phyloP scores from a whole-genome alignment of 2,329 filamentous ascomycete genomes.

The Monosporascus sp. region DNA sequence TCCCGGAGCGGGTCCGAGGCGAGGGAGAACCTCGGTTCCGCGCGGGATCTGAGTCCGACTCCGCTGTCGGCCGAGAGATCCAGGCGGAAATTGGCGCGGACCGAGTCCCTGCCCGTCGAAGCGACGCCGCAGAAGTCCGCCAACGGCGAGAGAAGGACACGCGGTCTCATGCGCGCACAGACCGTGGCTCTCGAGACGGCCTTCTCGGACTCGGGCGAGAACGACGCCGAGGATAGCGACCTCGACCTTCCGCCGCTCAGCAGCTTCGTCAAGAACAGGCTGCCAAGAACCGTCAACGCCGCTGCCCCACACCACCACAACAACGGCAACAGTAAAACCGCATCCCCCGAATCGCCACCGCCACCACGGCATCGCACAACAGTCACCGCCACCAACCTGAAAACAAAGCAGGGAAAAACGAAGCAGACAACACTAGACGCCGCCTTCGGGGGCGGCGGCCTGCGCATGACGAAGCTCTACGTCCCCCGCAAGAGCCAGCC shows the following conservation, averaged over 20 bases:
- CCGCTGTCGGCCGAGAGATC: conserved; percentile 11
- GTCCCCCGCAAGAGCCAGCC: conserved; percentile 30
- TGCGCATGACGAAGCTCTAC: conserved; percentile 32
- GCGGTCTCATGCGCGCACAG: conserved; percentile 14
- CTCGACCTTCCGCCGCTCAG: conserved; percentile 21
- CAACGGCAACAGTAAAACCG: not conserved
- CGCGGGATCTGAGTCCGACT: conserved; percentile 10
- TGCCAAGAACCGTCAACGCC: not conserved
- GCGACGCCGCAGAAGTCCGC: conserved; percentile 4
- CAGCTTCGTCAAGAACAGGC: conserved; percentile 8
- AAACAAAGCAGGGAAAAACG: not conserved
- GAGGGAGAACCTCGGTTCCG: not conserved
- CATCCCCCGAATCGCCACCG: not conserved
- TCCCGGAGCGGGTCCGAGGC: not conserved
- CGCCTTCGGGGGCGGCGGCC: conserved; percentile 7
- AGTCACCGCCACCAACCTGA: not conserved
- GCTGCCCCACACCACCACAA: not conserved
- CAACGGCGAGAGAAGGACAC: not conserved
- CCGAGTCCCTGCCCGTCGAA: conserved; percentile 20
- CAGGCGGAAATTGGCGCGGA: conserved; percentile 21
- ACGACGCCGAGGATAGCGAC: conserved; percentile 7
- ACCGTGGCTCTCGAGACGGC: conserved; percentile 14
- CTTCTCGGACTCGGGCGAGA: conserved; percentile 14
- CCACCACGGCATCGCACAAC: not conserved
- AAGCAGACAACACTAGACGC: conserved; percentile 13